Conservation (phyloP, 208 protist genomes). For the Crithidia bombi region DNA sequence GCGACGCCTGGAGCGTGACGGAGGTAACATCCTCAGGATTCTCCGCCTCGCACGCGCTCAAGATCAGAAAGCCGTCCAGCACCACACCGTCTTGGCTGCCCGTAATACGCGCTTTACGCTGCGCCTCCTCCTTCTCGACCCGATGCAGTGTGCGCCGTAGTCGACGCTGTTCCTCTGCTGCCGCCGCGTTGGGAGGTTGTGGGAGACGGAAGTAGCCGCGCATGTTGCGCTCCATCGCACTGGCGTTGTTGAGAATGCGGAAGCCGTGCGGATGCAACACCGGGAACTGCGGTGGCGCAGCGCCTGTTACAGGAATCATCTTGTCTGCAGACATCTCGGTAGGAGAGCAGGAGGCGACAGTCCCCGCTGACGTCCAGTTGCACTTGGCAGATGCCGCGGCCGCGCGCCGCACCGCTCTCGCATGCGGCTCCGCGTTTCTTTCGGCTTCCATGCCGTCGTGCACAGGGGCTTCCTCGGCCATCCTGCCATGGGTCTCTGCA, state of each 20-base stretch:
- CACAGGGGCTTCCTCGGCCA: not conserved
- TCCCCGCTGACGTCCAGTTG: not conserved
- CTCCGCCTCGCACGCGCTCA: slow-evolving; percentile 64
- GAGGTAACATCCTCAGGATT: slow-evolving; percentile 71
- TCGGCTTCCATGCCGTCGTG: not conserved
- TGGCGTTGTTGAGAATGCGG: slow-evolving; percentile 78
- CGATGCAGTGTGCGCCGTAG: slow-evolving; percentile 48
- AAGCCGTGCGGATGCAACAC: slow-evolving; percentile 87
- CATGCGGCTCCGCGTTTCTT: not conserved
- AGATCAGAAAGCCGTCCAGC: slow-evolving; percentile 84
- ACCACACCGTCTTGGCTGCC: slow-evolving; percentile 44
- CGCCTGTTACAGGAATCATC: slow-evolving; percentile 6
- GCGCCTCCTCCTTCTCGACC: slow-evolving; percentile 51
- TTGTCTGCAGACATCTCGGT: slow-evolving; percentile 8
- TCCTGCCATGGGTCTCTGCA: not conserved
- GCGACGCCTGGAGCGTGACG: slow-evolving; percentile 73
- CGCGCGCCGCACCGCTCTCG: no score
- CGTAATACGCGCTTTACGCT: slow-evolving; percentile 35
- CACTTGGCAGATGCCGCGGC: not conserved
- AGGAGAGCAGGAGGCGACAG: not conserved
- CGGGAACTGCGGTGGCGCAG: not conserved
- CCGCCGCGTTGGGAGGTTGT: slow-evolving; percentile 49
- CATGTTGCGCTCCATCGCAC: slow-evolving; percentile 79
- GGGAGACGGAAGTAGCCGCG: slow-evolving; percentile 90
- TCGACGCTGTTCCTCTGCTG: slow-evolving; percentile 49